These are phyloP conservation scores for Helianthus tuberosus DNA, from an alignment of 129 eudicot species.

Conservation along the genomic window DNA sequence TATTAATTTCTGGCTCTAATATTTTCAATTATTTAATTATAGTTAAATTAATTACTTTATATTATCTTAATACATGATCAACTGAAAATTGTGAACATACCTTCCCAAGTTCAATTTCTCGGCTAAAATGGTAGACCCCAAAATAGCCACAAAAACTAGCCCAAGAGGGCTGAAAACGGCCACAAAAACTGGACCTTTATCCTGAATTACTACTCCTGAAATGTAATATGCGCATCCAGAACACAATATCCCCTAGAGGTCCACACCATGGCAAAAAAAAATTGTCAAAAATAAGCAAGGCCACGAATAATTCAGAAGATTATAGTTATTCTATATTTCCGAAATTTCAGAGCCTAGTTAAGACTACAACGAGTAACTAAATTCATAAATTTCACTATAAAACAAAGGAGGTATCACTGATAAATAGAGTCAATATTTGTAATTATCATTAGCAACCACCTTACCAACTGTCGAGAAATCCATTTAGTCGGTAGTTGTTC, in stretches of 20 bases:
- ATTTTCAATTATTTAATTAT: too few species aligned
- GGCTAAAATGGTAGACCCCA: constrained; percentile 57
- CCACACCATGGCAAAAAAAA: not conserved
- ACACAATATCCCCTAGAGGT: constrained; percentile 65
- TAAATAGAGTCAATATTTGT: too few species aligned
- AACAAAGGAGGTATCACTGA: too few species aligned
- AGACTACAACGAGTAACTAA: too few species aligned
- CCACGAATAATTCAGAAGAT: too few species aligned
- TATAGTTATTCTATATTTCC: too few species aligned
- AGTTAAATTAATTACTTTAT: not conserved
- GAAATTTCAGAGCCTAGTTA: too few species aligned
- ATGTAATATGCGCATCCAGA: constrained; percentile 73
- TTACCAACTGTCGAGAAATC: too few species aligned
- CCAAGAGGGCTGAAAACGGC: constrained; percentile 77
- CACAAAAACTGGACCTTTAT: constrained; percentile 87
- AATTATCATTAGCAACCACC: too few species aligned
- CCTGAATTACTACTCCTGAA: constrained; percentile 72
- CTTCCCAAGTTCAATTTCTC: constrained; percentile 79
- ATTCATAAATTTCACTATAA: too few species aligned
- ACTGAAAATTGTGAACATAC: constrained; percentile 32
- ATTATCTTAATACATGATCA: not conserved
- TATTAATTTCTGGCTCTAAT: too few species aligned
- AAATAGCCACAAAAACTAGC: constrained; percentile 74
- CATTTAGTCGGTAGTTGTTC: too few species aligned
- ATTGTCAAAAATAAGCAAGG: not conserved